Conservation (phyloP, 139 green algal genomes). For the Volvox africanus region DNA sequence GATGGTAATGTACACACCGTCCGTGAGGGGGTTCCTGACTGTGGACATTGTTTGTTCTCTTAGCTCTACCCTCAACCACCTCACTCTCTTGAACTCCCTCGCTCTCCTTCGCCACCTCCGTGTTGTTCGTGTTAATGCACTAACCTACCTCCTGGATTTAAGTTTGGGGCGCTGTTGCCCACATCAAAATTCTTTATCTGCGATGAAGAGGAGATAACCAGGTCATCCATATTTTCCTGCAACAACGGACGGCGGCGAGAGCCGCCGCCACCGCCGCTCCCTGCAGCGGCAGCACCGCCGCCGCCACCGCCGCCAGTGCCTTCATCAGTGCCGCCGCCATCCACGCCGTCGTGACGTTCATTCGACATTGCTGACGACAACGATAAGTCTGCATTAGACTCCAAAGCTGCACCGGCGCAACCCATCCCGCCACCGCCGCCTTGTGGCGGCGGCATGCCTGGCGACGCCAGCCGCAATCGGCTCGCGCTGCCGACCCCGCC, state of each 20-base stretch:
- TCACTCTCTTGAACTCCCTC: not conserved
- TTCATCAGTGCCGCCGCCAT: not conserved
- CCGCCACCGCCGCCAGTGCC: not conserved
- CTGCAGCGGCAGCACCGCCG: not conserved
- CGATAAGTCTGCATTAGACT: not conserved
- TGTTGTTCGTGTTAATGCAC: not conserved
- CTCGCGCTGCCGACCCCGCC: constrained; percentile 3
- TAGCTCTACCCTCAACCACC: too few relatives aligned
- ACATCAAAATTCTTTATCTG: not conserved
- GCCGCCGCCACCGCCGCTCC: not conserved
- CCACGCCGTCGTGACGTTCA: not conserved
- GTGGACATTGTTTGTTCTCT: too few relatives aligned
- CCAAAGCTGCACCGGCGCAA: not conserved
- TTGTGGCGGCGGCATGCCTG: not conserved
- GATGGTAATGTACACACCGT: too few relatives aligned
- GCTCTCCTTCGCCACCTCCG: not conserved
- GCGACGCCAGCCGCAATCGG: not conserved
- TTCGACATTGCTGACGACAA: not conserved
- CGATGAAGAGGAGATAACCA: not conserved
- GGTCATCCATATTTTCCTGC: not conserved
- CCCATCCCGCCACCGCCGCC: not conserved
- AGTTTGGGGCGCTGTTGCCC: not conserved
- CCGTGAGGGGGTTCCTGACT: too few relatives aligned
- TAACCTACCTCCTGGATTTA: not conserved
- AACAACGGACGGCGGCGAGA: not conserved